Evolutionary conservation across 2,329 filamentous ascomycete species (phyloP), one percentile per base, ranked within the genome.

Genomic region (Colletotrichum siamense): DNA sequence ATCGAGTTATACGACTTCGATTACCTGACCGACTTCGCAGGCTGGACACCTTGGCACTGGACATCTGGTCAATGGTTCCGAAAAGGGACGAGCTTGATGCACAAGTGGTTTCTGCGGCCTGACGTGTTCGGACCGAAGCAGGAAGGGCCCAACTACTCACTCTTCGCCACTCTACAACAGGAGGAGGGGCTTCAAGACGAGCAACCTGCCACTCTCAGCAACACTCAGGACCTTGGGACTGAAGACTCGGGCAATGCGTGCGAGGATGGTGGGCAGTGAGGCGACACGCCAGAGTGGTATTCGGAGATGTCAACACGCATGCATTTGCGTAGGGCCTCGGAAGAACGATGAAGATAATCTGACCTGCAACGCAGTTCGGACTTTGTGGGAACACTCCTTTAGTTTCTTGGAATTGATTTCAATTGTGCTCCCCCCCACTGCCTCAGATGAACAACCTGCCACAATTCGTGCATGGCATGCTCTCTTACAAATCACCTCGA

Each of bases 51-150:
- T 0, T 49, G 39, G 39, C 0, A 44, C 18, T 44, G 36, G n/a
- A n/a, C n/a, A n/a, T n/a, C n/a, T n/a, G n/a, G n/a, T n/a, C n/a
- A n/a, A n/a, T n/a, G n/a, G n/a, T n/a, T n/a, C n/a, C n/a, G n/a
- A n/a, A n/a, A n/a, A n/a, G n/a, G 18, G 2, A 44, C 3, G 39
- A 49, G 18, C 39, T 2, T 49, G 1, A n/a, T 49, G 3, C 39
- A 49, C 0, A 0, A 0, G 39, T 49, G 39, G 39, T 49, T 49
- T 22, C 3, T 49, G 3, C 9, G 4, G 39, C 0, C 0, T 0
- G 9, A 49, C 5, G 39, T 49, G 18, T 49, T 49, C 39, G 39
- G 39, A 22, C 39, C 39, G 39, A 0, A 0, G 0, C 39, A 49
- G 39, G 39, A 49, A 49, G 39, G 39, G 3, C 39, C 39, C 34